These are phyloP conservation scores for Erucastrum elatum DNA, from an alignment of 345 rosid species.

Conservation along the genomic window DNA sequence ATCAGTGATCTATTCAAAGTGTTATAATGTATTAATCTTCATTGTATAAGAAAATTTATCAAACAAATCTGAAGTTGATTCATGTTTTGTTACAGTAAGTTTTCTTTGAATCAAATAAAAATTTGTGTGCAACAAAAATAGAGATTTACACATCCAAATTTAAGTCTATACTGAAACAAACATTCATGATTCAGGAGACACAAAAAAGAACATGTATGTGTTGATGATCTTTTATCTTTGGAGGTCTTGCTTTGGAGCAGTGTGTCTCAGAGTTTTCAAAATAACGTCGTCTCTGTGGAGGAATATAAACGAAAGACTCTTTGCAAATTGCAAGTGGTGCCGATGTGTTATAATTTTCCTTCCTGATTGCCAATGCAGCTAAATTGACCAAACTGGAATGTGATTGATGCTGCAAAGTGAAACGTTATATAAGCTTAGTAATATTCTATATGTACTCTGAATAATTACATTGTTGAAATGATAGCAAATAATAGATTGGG, in stretches of 20 bases:
- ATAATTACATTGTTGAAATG: no score
- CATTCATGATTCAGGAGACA: no score
- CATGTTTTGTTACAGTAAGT: not conserved
- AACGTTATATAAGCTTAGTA: not conserved
- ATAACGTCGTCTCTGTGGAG: not conserved
- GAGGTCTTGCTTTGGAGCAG: no score
- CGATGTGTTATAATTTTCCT: not conserved
- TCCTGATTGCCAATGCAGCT: not conserved
- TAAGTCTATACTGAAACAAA: no score
- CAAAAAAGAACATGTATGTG: no score
- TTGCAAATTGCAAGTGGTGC: not conserved
- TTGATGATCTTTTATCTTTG: no score
- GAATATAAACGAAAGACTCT: not conserved
- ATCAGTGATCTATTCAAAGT: not conserved
- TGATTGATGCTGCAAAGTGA: not conserved
- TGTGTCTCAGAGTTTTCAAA: not conserved
- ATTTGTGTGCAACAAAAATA: not conserved
- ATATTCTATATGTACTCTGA: no score
- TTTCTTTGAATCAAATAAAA: not conserved
- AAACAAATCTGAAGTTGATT: not conserved
- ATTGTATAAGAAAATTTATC: not conserved
- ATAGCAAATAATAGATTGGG: not conserved
- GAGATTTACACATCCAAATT: no score
- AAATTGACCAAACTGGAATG: not conserved
- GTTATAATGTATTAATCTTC: not conserved